These are phyloP conservation scores for Incumbomyces delicatus DNA, from an alignment of 2,329 filamentous ascomycete genomes.

Conservation along the genomic window DNA sequence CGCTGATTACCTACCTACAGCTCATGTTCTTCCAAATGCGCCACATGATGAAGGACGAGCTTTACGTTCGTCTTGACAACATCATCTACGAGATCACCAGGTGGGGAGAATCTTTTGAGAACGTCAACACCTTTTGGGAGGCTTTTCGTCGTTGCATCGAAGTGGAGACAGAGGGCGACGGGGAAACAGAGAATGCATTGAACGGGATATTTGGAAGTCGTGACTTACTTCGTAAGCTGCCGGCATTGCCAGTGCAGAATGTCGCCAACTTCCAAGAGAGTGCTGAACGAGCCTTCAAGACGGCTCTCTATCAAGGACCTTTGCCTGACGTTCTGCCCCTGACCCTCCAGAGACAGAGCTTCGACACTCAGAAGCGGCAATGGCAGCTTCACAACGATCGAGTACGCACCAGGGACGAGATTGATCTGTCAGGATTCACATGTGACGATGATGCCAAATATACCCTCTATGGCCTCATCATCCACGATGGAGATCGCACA, in stretches of 20 bases:
- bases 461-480: conserved; percentile 50
- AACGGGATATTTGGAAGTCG: conserved; percentile 39
- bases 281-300: conserved; percentile 15
- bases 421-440: conserved; percentile 35
- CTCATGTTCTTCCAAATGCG: conserved; percentile 43
- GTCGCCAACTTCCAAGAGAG: conserved; percentile 29
- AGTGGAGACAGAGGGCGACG: conserved; percentile 40
- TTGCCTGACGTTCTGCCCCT: conserved; percentile 44
- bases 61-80: conserved; percentile 33
- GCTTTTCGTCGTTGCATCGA: conserved; percentile 42
- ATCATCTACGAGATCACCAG: conserved; percentile 33
- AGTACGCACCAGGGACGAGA: conserved; percentile 46
- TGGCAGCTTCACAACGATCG: conserved; percentile 50
- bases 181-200: conserved; percentile 29
- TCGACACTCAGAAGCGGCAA: conserved; percentile 43
- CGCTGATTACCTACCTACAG: conserved; percentile 42
- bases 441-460: conserved; percentile 35
- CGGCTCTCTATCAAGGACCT: conserved; percentile 12
- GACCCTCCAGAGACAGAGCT: conserved; percentile 48
- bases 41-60: conserved; percentile 30
- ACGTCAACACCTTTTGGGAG: conserved; percentile 49
- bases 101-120: conserved; percentile 36
- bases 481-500: conserved; percentile 49
- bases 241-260: conserved; percentile 29
- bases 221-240: conserved; percentile 12